Percentiles rank a stretch among this genome's conserved stretches.
Evolutionary conservation across 1,139 yeast genomes (phyloP).

Genomic region (Sugiyamaella xylanicola): DNA sequence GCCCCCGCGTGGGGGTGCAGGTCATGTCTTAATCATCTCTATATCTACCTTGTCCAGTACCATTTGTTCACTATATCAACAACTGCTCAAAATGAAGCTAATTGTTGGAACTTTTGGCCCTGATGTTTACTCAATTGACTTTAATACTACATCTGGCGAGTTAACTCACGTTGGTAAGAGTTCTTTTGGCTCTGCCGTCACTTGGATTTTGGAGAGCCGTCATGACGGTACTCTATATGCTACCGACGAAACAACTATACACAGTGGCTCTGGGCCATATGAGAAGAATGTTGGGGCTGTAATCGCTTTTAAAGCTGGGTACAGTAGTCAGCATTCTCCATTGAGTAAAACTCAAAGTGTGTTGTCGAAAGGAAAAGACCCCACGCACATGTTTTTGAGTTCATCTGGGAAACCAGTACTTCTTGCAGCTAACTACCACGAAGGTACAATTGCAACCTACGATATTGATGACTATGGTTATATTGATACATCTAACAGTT

Average conservation of each 20-base stretch:
- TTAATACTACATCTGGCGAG: slow-evolving; percentile 12
- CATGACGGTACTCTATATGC: slow-evolving; percentile 15
- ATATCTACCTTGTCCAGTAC: too few species aligned
- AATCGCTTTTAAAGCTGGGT: slow-evolving; percentile 15
- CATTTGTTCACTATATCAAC: neutral
- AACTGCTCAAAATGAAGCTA: slow-evolving; percentile 16
- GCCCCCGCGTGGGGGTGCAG: neutral
- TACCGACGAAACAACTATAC: slow-evolving; percentile 20
- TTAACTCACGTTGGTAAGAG: slow-evolving; percentile 9
- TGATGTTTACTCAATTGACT: slow-evolving; percentile 19
- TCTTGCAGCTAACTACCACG: slow-evolving; percentile 21
- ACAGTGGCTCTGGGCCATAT: slow-evolving; percentile 18
- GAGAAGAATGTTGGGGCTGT: slow-evolving; percentile 20
- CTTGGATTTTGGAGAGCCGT: slow-evolving; percentile 19
- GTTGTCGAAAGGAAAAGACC: slow-evolving; percentile 21
- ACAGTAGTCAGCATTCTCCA: slow-evolving; percentile 5
- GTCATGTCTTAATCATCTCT: too few species aligned
- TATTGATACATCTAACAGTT: slow-evolving; percentile 3
- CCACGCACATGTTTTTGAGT: slow-evolving; percentile 19
- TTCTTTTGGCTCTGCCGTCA: slow-evolving; percentile 18
- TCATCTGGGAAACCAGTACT: slow-evolving; percentile 7
- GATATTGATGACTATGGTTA: slow-evolving; percentile 9
- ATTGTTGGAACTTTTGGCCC: slow-evolving; percentile 24
- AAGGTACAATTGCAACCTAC: slow-evolving; percentile 17
- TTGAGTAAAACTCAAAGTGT: slow-evolving; percentile 17